These are phyloP conservation scores for Thalassiosira oceanica DNA, from an alignment of 352 stramenopile genomes.

Conservation along the genomic window DNA sequence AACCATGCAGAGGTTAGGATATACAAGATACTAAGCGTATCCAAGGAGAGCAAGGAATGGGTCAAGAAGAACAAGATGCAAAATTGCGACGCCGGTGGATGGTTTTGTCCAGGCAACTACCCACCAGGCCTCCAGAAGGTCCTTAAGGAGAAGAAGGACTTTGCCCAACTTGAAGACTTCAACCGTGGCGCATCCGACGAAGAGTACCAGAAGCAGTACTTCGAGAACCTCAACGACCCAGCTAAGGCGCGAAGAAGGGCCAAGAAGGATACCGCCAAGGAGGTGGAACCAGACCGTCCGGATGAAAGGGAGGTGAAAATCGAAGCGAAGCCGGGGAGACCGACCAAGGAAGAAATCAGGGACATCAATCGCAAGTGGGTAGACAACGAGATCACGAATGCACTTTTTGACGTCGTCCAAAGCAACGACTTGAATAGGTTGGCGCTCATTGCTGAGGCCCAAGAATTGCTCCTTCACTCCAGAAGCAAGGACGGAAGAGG, in stretches of 20 bases:
- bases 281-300: constrained; percentile 11
- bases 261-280: constrained; percentile 22
- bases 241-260: constrained; percentile 38
- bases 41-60: constrained; percentile 18
- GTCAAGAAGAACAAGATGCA: constrained; percentile 67
- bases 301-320: constrained; percentile 1
- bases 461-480: constrained; percentile 51
- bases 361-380: constrained; percentile 54
- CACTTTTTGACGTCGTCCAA: constrained; percentile 48
- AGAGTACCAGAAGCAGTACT: constrained; percentile 83
- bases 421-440: constrained; percentile 37
- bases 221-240: constrained; percentile 74
- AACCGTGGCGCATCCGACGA: constrained; percentile 70
- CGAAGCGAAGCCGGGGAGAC: no score
- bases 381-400: constrained; percentile 49
- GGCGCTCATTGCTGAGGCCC: constrained; percentile 24
- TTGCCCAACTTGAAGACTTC: constrained; percentile 84
- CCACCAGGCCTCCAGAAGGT: constrained; percentile 78
- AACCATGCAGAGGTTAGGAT: constrained; percentile 58
- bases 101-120: constrained; percentile 84
- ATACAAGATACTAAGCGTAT: constrained; percentile 8
- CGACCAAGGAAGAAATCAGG: constrained; percentile 48
- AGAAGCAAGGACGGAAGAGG: constrained; percentile 76
- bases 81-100: constrained; percentile 79
- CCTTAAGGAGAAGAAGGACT: constrained; percentile 80